Conservation (phyloP, 768 basidiomycete genomes). For the Hygrophorus pudorinus region DNA sequence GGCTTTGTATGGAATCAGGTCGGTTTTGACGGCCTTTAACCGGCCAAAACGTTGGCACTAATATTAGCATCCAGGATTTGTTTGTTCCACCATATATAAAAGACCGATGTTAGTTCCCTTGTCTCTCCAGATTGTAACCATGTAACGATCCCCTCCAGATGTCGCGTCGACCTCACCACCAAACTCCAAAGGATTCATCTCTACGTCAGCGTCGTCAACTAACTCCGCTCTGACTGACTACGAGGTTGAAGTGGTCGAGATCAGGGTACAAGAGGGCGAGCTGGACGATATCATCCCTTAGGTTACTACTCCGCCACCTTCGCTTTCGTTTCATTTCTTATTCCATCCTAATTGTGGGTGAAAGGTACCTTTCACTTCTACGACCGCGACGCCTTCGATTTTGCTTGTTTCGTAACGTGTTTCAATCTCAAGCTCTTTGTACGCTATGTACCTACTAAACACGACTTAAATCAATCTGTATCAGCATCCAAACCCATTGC, state of each 20-base stretch:
- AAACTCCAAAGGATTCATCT: slow-evolving; percentile 53
- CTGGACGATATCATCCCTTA: slow-evolving; percentile 66
- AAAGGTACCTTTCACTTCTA: too few species aligned
- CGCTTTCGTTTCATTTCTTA: neutral
- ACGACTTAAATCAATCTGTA: neutral
- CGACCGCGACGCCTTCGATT: too few species aligned
- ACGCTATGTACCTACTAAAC: neutral
- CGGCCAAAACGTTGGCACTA: slow-evolving; percentile 3
- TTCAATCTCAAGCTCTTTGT: neutral
- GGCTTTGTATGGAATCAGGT: slow-evolving; percentile 92
- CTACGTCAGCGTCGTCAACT: slow-evolving; percentile 58
- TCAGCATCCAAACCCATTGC: too few species aligned
- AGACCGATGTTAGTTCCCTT: slow-evolving; percentile 66
- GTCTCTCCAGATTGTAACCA: neutral
- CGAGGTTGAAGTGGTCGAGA: slow-evolving; percentile 83
- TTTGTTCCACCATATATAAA: slow-evolving; percentile 87
- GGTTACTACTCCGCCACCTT: slow-evolving; percentile 14
- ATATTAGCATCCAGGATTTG: slow-evolving; percentile 45
- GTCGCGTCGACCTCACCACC: slow-evolving; percentile 79
- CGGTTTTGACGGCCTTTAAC: slow-evolving; percentile 14
- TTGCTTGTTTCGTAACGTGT: neutral
- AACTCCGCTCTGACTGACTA: slow-evolving; percentile 63
- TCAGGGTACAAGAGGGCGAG: slow-evolving; percentile 72
- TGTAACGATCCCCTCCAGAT: slow-evolving; percentile 31
- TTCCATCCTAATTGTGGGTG: neutral